A percentile compares a stretch with the other conserved stretches of the same genome.
phyloP scores from a whole-genome alignment of 495 filamentous ascomycete species.

The Penicillium flavigenum region DNA sequence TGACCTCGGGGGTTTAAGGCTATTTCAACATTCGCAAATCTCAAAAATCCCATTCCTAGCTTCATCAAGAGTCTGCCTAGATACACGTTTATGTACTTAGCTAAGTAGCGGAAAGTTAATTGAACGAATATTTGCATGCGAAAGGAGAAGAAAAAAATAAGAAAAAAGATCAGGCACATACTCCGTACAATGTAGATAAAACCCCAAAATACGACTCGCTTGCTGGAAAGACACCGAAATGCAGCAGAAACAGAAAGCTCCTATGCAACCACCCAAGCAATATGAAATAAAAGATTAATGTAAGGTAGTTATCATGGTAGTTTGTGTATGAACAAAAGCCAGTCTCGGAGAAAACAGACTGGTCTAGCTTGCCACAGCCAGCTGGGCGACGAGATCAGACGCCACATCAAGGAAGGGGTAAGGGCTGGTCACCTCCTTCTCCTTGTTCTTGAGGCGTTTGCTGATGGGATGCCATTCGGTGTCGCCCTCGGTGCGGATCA shows the following conservation, averaged over 20 bases:
- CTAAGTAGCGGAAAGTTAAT: not conserved
- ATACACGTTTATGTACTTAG: not conserved
- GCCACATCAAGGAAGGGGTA: slow-evolving; percentile 58
- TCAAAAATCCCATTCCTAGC: not conserved
- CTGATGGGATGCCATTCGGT: slow-evolving; percentile 49
- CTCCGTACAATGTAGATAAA: slow-evolving; percentile 13
- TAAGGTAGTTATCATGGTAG: slow-evolving; percentile 19
- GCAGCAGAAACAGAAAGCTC: slow-evolving; percentile 7
- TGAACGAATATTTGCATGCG: slow-evolving; percentile 15
- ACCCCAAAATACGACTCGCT: slow-evolving; percentile 18
- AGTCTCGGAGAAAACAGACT: slow-evolving; percentile 1
- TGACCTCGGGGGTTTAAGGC: no score
- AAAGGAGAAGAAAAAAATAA: not conserved
- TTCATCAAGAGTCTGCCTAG: not conserved
- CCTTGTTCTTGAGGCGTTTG: slow-evolving; percentile 50
- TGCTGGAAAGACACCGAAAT: slow-evolving; percentile 20
- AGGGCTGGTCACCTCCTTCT: slow-evolving; percentile 56
- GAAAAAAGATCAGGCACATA: not conserved
- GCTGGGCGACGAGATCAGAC: slow-evolving; percentile 53
- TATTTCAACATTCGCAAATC: no score
- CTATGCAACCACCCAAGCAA: slow-evolving; percentile 9
- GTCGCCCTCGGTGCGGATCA: slow-evolving; percentile 51
- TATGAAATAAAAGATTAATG: slow-evolving; percentile 7
- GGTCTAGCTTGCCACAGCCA: slow-evolving; percentile 46
- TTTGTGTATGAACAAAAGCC: slow-evolving; percentile 11